These are phyloP conservation scores for Arthrobotrys sinensis DNA, from an alignment of 2,329 filamentous ascomycete species.

Conservation along the genomic window DNA sequence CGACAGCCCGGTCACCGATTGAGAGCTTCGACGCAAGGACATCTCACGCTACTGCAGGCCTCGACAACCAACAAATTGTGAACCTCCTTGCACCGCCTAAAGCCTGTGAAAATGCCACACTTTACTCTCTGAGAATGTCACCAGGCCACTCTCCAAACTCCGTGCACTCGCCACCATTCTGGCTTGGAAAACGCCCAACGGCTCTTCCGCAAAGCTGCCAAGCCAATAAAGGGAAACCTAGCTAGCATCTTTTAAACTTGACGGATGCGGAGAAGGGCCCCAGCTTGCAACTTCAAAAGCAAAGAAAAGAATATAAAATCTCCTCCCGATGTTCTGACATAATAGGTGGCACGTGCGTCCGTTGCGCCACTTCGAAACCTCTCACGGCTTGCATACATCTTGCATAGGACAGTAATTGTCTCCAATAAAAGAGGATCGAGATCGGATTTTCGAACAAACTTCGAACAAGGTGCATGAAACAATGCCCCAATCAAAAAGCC, in stretches of 20 bases:
- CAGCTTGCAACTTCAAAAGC: slow-evolving; percentile 43
- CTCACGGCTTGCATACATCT: slow-evolving; percentile 49
- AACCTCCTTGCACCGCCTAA: slow-evolving; percentile 50
- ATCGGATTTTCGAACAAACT: slow-evolving; percentile 37
- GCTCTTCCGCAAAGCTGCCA: slow-evolving; percentile 46
- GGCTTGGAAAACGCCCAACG: slow-evolving; percentile 47
- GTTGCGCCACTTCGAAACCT: slow-evolving; percentile 55
- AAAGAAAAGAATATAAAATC: slow-evolving; percentile 43
- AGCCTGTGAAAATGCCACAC: slow-evolving; percentile 38
- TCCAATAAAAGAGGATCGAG: slow-evolving; percentile 26
- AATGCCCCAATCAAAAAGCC: slow-evolving; percentile 42
- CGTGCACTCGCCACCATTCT: slow-evolving; percentile 47
- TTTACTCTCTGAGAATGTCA: slow-evolving; percentile 45
- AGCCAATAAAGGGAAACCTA: slow-evolving; percentile 40
- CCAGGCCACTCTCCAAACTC: slow-evolving; percentile 37
- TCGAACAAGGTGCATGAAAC: slow-evolving; percentile 38
- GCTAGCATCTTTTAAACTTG: slow-evolving; percentile 61
- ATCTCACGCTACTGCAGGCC: slow-evolving; percentile 36
- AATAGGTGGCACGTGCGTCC: slow-evolving; percentile 54
- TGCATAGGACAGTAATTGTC: slow-evolving; percentile 41
- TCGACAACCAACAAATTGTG: slow-evolving; percentile 31
- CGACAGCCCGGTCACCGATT: slow-evolving; percentile 43
- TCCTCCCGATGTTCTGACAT: slow-evolving; percentile 27
- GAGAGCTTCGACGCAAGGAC: slow-evolving; percentile 59
- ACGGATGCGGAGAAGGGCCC: slow-evolving; percentile 52